Conservation (phyloP, 2,329 filamentous ascomycete species). For the Botryosphaeria dothidea region DNA sequence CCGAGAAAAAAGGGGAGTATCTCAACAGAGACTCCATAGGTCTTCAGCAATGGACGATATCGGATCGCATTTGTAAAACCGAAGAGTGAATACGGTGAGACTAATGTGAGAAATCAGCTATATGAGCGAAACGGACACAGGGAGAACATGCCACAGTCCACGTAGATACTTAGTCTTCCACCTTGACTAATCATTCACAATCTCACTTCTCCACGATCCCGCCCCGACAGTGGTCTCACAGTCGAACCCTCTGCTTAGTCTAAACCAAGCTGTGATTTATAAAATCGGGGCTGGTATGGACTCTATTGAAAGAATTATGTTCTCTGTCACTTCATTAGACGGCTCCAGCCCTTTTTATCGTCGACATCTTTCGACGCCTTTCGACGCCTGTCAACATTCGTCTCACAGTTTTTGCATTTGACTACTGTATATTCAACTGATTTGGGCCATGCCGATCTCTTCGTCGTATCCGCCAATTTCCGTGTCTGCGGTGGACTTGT, state of each 20-base stretch:
- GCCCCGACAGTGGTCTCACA: too few species aligned
- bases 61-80: slow-evolving; percentile 19
- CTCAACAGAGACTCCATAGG: slow-evolving; percentile 18
- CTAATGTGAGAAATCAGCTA: background rate
- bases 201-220: too few species aligned
- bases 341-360: too few species aligned
- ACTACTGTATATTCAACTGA: too few species aligned
- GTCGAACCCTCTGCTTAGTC: too few species aligned
- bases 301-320: too few species aligned
- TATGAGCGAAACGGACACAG: background rate
- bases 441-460: background rate
- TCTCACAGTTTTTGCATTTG: background rate
- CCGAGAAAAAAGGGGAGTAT: slow-evolving; percentile 22
- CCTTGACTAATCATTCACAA: background rate
- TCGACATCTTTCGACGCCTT: too few species aligned
- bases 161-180: slow-evolving; percentile 17
- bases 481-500: background rate
- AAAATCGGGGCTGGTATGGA: too few species aligned
- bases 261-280: too few species aligned
- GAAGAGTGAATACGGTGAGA: slow-evolving; percentile 22
- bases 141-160: slow-evolving; percentile 17
- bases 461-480: background rate
- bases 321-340: too few species aligned
- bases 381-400: too few species aligned
- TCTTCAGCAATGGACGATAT: slow-evolving; percentile 15